phyloP scores from a whole-genome alignment of 2,329 filamentous ascomycete genomes.

The Aspergillus tanneri region DNA sequence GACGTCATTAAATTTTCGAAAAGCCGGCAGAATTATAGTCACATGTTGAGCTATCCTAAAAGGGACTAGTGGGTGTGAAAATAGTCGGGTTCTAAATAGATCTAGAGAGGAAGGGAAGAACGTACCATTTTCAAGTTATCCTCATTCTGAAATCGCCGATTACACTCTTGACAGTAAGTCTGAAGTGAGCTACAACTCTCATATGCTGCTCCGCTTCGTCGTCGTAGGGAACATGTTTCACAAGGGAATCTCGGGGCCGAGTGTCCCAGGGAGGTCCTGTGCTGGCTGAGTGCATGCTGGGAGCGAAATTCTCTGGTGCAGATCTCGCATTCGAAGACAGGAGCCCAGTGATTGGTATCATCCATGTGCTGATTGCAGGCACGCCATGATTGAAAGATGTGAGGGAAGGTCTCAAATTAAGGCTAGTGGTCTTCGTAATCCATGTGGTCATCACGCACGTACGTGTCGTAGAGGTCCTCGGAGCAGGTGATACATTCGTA shows the following conservation, averaged over 20 bases:
- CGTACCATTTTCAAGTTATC: conserved; percentile 35
- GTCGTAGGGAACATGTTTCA: conserved; percentile 27
- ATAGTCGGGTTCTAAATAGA: no score
- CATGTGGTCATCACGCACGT: conserved; percentile 22
- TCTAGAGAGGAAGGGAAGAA: not conserved
- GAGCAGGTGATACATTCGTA: conserved; percentile 19
- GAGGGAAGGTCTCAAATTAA: conserved; percentile 27
- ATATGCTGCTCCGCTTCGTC: conserved; percentile 27
- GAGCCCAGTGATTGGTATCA: conserved; percentile 19
- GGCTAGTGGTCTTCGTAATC: conserved; percentile 24
- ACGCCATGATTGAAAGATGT: conserved; percentile 11
- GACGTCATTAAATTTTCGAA: not conserved
- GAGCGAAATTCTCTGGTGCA: conserved; percentile 28
- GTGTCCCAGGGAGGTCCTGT: conserved; percentile 33
- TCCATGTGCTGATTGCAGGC: conserved; percentile 27
- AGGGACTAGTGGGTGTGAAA: no score
- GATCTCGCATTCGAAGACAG: conserved; percentile 29
- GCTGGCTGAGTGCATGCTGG: conserved; percentile 25
- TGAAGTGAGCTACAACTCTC: conserved; percentile 26
- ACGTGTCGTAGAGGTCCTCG: conserved; percentile 9
- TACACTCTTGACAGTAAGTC: conserved; percentile 33
- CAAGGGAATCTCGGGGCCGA: conserved; percentile 26
- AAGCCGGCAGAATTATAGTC: not conserved
- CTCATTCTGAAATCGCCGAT: conserved; percentile 30
- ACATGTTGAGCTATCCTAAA: no score